Conservation (phyloP, 2,329 filamentous ascomycete species). For the Phaeosphaeriaceae sp. region DNA sequence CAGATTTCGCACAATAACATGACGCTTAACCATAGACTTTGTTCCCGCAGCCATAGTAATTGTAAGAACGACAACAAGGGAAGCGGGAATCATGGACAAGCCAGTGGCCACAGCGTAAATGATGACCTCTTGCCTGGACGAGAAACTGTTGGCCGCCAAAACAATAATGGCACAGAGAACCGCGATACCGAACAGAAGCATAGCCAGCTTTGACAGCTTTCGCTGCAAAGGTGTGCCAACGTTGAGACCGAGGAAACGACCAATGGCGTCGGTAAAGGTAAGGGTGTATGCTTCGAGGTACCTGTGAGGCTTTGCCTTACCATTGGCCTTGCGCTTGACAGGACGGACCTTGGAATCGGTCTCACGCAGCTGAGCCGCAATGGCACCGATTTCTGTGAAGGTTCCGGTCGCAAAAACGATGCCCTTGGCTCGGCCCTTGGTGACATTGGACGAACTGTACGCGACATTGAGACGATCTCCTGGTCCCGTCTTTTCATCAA, state of each 20-base stretch:
- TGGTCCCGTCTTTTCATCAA: constrained; percentile 63
- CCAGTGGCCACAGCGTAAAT: constrained; percentile 52
- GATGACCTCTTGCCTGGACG: constrained; percentile 48
- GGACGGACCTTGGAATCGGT: constrained; percentile 47
- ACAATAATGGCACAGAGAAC: constrained; percentile 50
- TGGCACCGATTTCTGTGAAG: constrained; percentile 76
- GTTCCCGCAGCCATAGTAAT: constrained; percentile 51
- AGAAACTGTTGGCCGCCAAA: constrained; percentile 50
- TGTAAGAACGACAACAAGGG: constrained; percentile 47
- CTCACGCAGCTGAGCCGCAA: constrained; percentile 71
- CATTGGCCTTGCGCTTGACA: constrained; percentile 52
- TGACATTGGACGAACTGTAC: constrained; percentile 71
- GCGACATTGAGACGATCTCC: constrained; percentile 75
- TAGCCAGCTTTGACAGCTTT: constrained; percentile 45
- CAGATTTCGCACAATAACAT: constrained; percentile 47
- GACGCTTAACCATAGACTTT: constrained; percentile 44
- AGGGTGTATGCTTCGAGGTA: constrained; percentile 60
- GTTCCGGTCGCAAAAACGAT: constrained; percentile 74
- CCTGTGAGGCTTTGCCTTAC: constrained; percentile 45
- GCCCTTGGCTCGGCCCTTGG: constrained; percentile 72
- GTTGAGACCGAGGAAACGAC: constrained; percentile 51
- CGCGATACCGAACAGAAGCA: constrained; percentile 47
- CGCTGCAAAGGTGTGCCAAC: constrained; percentile 49
- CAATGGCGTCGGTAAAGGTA: constrained; percentile 54
- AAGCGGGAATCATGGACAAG: constrained; percentile 49